Percentiles rank a stretch among this genome's conserved stretches.
Evolutionary conservation across 2,329 filamentous ascomycete genomes (phyloP).

Genomic region (Penicillium sp.): DNA sequence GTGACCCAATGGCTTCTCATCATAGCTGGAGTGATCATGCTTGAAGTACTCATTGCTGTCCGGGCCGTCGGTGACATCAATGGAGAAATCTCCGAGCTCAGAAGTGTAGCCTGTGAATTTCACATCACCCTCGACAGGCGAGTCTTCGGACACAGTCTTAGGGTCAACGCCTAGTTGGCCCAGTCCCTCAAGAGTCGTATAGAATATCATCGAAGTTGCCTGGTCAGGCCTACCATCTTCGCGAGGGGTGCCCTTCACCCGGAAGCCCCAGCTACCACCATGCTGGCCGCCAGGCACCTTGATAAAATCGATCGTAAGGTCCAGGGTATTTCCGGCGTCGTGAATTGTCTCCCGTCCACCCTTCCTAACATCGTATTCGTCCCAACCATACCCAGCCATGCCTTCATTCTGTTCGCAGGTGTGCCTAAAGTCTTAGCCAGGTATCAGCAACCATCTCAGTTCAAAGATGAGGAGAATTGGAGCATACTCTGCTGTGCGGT

Average conservation of each 20-base stretch:
- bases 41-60: constrained; percentile 55
- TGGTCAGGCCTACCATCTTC: constrained; percentile 61
- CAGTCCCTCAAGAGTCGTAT: constrained; percentile 71
- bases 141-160: constrained; percentile 48
- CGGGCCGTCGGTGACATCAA: constrained; percentile 69
- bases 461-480: not conserved
- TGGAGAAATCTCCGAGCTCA: constrained; percentile 71
- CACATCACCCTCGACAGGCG: constrained; percentile 53
- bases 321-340: constrained; percentile 79
- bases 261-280: constrained; percentile 86
- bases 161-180: constrained; percentile 60
- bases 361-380: constrained; percentile 84
- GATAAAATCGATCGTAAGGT: constrained; percentile 88
- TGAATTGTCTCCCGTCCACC: constrained; percentile 88
- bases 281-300: constrained; percentile 81
- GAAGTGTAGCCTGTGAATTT: constrained; percentile 64
- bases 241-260: constrained; percentile 75
- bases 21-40: constrained; percentile 58
- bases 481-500: constrained; percentile 69
- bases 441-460: constrained; percentile 17
- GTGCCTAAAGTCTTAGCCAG: constrained; percentile 67
- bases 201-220: constrained; percentile 75
- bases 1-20: constrained; percentile 66
- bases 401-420: constrained; percentile 94
- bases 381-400: constrained; percentile 96